phyloP scores from a whole-genome alignment of 805 yeast genomes.

The Saturnispora hagleri region DNA sequence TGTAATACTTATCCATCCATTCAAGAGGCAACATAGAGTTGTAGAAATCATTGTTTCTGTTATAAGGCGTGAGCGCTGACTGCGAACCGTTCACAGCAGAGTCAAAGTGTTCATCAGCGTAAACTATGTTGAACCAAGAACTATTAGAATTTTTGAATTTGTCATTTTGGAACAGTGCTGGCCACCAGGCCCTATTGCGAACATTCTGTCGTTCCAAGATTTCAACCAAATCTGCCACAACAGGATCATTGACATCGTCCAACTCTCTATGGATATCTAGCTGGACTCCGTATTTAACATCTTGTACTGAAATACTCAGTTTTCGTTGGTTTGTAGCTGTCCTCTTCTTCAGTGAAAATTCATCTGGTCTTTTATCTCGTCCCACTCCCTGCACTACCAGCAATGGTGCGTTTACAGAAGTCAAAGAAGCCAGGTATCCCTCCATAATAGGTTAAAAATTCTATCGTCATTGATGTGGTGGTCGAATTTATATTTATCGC shows the following conservation, averaged over 20 bases:
- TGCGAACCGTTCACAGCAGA: constrained; percentile 10
- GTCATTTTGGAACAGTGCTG: neutral
- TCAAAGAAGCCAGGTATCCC: constrained; percentile 28
- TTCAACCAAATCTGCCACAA: constrained; percentile 5
- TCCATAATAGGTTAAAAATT: constrained; percentile 26
- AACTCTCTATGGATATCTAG: constrained; percentile 13
- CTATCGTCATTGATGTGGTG: too few relatives aligned
- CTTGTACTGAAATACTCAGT: neutral
- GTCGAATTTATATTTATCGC: neutral
- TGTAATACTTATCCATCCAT: constrained; percentile 47
- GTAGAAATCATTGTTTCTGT: constrained; percentile 30
- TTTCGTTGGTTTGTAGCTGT: constrained; percentile 8
- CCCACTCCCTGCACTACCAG: constrained; percentile 36
- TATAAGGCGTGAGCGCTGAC: constrained; percentile 36
- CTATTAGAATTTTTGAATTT: neutral
- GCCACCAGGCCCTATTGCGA: constrained; percentile 11
- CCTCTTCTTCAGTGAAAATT: neutral
- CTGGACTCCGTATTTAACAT: constrained; percentile 10
- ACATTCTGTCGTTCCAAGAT: constrained; percentile 6
- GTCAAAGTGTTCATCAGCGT: constrained; percentile 6
- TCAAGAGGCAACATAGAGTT: constrained; percentile 33
- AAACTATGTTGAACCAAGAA: constrained; percentile 11
- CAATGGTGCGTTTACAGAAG: constrained; percentile 31
- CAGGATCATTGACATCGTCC: constrained; percentile 22
- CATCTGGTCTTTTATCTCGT: constrained; percentile 1